These are phyloP conservation scores for Leucosporidium yakuticum DNA, from an alignment of 768 basidiomycete genomes.

Conservation along the genomic window DNA sequence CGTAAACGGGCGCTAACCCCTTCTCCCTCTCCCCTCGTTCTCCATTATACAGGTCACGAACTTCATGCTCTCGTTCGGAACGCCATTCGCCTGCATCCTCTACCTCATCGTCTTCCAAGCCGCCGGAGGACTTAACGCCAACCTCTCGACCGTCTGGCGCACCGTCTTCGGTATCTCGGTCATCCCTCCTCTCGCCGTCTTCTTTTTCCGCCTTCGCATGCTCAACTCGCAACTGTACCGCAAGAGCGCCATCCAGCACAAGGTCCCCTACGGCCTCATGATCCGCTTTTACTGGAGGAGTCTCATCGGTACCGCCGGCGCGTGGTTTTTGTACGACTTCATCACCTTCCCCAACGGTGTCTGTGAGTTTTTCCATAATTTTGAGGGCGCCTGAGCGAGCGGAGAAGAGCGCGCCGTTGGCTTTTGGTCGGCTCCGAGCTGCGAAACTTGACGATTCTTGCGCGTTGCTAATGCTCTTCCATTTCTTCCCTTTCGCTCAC, in stretches of 20 bases:
- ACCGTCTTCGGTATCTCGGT: conserved; percentile 23
- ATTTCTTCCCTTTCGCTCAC: not conserved
- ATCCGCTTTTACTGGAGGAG: conserved; percentile 59
- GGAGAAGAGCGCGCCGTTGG: not conserved
- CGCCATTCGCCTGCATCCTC: conserved; percentile 60
- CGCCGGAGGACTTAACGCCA: conserved; percentile 52
- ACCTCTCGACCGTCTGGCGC: conserved; percentile 62
- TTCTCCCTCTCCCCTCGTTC: not conserved
- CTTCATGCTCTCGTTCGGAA: conserved; percentile 53
- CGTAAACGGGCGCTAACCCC: no score
- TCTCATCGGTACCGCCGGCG: conserved; percentile 65
- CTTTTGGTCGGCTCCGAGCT: no score
- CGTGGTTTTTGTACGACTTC: conserved; percentile 55
- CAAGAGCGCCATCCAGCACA: conserved; percentile 27
- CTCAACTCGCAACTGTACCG: conserved; percentile 53
- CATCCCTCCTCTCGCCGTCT: conserved; percentile 57
- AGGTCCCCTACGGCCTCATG: conserved; percentile 59
- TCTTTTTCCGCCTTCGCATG: conserved; percentile 69
- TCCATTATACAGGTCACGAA: conserved; percentile 13
- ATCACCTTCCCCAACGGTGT: conserved; percentile 51
- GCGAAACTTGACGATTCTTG: no score
- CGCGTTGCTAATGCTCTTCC: no score
- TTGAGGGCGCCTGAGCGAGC: not conserved
- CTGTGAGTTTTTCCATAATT: not conserved
- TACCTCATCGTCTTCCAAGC: conserved; percentile 65